phyloP scores from a whole-genome alignment of 75 land plant genomes.

The Adiantum capillusveneris region DNA sequence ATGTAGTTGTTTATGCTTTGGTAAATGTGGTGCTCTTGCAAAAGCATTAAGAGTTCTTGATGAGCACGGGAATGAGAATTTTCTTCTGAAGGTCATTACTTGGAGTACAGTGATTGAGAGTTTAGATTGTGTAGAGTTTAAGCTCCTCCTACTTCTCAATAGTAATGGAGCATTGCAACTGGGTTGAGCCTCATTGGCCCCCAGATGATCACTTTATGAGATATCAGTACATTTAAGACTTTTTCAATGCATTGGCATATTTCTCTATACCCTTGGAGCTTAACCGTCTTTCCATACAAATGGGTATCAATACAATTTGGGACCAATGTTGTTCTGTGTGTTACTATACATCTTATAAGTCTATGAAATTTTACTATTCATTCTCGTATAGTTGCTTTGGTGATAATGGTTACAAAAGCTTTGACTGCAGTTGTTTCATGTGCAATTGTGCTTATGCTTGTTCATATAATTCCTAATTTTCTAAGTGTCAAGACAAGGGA shows the following conservation, averaged over 20 bases:
- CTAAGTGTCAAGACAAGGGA: conserved; percentile 68
- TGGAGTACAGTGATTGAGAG: no score
- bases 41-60: no score
- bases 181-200: conserved; percentile 61
- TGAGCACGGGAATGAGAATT: no score
- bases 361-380: conserved; percentile 63
- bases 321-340: conserved; percentile 76
- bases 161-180: conserved; percentile 33
- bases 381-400: conserved; percentile 50
- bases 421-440: conserved; percentile 73
- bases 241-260: conserved; percentile 68
- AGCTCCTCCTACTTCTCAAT: no score
- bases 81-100: no score
- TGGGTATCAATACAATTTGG: conserved; percentile 89
- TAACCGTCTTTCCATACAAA: conserved; percentile 66
- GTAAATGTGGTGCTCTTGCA: no score
- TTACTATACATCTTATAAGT: conserved; percentile 71
- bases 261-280: conserved; percentile 79
- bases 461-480: conserved; percentile 74
- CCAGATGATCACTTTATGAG: conserved; percentile 56
- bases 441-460: conserved; percentile 71
- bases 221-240: conserved; percentile 77
- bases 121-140: no score
- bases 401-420: conserved; percentile 62
- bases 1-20: no score